A percentile compares a stretch with the other conserved stretches of the same genome.
Conservation (phyloP, 306 rosid genomes). For the Styphnolobium japonicum region DNA sequence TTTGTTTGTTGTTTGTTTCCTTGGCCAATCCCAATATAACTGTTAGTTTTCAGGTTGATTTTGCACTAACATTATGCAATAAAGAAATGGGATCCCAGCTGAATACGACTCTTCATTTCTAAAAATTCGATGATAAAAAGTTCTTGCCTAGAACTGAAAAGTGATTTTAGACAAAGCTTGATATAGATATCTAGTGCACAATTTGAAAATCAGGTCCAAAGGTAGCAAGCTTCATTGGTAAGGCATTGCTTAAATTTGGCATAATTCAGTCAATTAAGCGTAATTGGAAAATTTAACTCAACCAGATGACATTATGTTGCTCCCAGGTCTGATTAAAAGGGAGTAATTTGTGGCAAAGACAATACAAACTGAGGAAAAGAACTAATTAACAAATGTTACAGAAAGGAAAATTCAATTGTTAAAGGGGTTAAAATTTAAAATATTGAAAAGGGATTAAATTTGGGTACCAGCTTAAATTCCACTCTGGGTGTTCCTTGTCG, state of each 20-base stretch:
- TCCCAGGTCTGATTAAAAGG: background rate
- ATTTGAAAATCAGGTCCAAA: background rate
- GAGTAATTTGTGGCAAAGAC: background rate
- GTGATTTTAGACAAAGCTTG: constrained; percentile 25
- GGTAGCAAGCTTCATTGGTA: constrained; percentile 23
- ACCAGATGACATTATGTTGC: background rate
- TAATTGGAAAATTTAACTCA: background rate
- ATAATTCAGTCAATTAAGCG: background rate
- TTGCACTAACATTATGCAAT: background rate
- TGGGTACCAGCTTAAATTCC: constrained; percentile 18
- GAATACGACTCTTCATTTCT: constrained; percentile 7
- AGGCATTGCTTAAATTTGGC: background rate
- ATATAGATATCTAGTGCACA: background rate
- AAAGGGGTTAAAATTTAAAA: background rate
- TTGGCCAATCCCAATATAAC: background rate
- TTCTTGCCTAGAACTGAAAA: constrained; percentile 9
- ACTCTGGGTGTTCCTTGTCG: constrained; percentile 33
- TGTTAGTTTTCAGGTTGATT: background rate
- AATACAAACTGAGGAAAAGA: background rate
- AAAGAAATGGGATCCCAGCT: background rate
- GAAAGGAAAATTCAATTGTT: background rate
- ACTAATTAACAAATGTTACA: background rate
- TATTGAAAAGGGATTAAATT: constrained; percentile 10
- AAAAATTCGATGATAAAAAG: background rate
- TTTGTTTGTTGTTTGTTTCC: background rate